Evolutionary conservation across 768 basidiomycete species (phyloP), one percentile per base, ranked within the genome.

Genomic region (Goffeauzyma gilvescens): DNA sequence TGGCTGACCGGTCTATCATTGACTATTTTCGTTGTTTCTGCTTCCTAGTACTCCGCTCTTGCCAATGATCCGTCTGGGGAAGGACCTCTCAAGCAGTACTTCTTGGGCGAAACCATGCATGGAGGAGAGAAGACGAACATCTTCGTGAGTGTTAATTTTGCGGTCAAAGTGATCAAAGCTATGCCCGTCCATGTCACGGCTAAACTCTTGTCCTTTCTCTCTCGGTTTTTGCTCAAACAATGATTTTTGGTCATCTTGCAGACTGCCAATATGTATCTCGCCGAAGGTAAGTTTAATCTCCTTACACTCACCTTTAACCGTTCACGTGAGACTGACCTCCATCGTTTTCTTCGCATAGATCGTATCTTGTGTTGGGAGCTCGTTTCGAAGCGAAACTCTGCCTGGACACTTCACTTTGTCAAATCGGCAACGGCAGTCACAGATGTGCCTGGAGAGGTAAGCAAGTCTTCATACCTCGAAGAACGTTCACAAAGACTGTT

Each of bases 341-440:
- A n/a, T n/a, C n/a, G n/a, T n/a, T n/a, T n/a, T n/a, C n/a, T n/a
- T n/a, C n/a, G n/a, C n/a, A n/a, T 30, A 83, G 86, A 68, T 54
- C 53, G 57, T 45, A 93, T 95, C 50, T 69, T 96, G 2, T 95
- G 89, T 62, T 95, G 87, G 86, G 89, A 95, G 61, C 72, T 96
- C 18, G 89, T 95, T 24, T 81, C 83, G n/a, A 96, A 95, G 58
- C 75, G 86, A 9, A 78, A 79, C 13, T 78, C 75, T 2, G 70
- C 81, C 20, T 95, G 90, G 90, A 75, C 81, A 33, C 65, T 98
- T 59, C 87, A 95, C 67, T 98, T 89, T 55, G 89, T 93, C 65
- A 89, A 93, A 57, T 84, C 80, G 0, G 86, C 89, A 2, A 85
- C 84, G 52, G 87, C 79, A 2, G 73, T 84, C 17, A 89, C 85